These are phyloP conservation scores for Pterulicium gracile DNA, from an alignment of 1,284 basidiomycete species.

Conservation along the genomic window DNA sequence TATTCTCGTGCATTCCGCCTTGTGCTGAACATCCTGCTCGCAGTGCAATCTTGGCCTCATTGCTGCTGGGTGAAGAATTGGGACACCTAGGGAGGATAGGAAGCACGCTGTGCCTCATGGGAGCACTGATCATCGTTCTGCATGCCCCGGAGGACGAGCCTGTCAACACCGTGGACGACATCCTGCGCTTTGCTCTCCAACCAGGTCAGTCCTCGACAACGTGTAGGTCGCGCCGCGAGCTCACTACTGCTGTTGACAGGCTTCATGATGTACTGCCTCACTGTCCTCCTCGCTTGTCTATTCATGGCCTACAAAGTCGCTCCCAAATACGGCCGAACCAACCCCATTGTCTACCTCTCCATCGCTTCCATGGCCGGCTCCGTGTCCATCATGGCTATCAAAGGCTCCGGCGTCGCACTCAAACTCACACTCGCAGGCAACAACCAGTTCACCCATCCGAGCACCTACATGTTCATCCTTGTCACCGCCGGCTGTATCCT, in stretches of 20 bases:
- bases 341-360: conserved; percentile 88
- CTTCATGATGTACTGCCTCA: conserved; percentile 83
- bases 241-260: conserved; percentile 31
- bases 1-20: conserved; percentile 5
- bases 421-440: conserved; percentile 91
- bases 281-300: conserved; percentile 72
- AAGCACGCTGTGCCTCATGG: conserved; percentile 85
- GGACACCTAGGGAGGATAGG: conserved; percentile 90
- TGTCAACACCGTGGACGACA: conserved; percentile 90
- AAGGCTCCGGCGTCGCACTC: conserved; percentile 93
- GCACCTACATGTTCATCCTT: conserved; percentile 90
- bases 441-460: conserved; percentile 92
- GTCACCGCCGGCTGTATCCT: conserved; percentile 83
- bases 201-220: conserved; percentile 49
- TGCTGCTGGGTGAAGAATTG: conserved; percentile 88
- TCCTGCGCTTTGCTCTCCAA: conserved; percentile 81
- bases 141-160: conserved; percentile 96
- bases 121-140: conserved; percentile 91
- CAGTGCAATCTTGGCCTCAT: conserved; percentile 88
- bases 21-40: conserved; percentile 10
- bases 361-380: conserved; percentile 89
- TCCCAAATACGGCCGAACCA: conserved; percentile 82
- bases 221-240: background rate
- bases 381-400: conserved; percentile 88
- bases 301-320: conserved; percentile 85